Conservation (phyloP, 2,329 filamentous ascomycete genomes). For the Endoconidiophora laricicola region DNA sequence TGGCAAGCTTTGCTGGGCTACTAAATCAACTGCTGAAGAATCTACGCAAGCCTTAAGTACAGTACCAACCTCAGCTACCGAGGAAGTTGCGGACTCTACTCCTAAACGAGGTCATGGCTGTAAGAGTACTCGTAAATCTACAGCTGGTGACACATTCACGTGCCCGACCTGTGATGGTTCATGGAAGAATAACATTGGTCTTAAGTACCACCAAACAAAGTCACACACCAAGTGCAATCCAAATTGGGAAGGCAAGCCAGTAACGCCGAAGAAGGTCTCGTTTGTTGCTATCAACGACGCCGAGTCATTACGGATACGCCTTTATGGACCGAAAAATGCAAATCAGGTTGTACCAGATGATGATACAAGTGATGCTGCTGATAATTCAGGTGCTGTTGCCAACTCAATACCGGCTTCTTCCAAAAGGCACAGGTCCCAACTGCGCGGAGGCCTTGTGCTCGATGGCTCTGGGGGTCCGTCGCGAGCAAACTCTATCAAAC, state of each 20-base stretch:
- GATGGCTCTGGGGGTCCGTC: not conserved
- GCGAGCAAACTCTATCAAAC: not conserved
- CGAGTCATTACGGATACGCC: not conserved
- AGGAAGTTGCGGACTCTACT: not conserved
- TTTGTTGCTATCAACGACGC: not conserved
- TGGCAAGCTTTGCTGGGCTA: too few species aligned
- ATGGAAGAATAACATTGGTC: slow-evolving; percentile 42
- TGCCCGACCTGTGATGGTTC: slow-evolving; percentile 36
- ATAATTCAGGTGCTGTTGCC: not conserved
- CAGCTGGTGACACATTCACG: slow-evolving; percentile 20
- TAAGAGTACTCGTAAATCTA: not conserved
- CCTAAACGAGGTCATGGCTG: not conserved
- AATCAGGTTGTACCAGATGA: not conserved
- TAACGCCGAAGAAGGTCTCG: slow-evolving; percentile 6
- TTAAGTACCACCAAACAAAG: slow-evolving; percentile 42
- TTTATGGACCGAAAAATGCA: not conserved
- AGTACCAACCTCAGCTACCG: not conserved
- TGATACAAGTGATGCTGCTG: not conserved
- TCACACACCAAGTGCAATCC: slow-evolving; percentile 38
- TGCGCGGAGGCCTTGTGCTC: slow-evolving; percentile 6
- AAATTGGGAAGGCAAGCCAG: slow-evolving; percentile 17
- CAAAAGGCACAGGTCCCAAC: not conserved
- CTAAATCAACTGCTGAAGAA: too few species aligned
- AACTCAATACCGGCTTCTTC: not conserved
- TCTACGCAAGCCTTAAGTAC: too few species aligned